These are phyloP conservation scores for Globisporangium uncinulatum DNA, from an alignment of 352 stramenopile species.

Conservation along the genomic window DNA sequence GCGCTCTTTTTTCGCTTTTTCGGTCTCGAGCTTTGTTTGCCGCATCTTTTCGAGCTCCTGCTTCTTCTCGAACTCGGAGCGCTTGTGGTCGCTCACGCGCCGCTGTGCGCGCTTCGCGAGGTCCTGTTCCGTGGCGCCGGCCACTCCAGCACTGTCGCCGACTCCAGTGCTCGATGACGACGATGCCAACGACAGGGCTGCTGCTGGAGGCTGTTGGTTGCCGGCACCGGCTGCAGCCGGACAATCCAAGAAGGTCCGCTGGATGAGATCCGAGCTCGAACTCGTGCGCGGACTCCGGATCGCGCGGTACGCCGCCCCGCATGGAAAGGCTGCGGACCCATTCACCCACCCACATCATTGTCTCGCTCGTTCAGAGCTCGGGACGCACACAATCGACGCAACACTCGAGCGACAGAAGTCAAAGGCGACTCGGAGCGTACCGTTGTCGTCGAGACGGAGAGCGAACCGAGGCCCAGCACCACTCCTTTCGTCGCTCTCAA, in stretches of 20 bases:
- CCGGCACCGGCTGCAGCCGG: neutral
- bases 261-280: constrained; percentile 4
- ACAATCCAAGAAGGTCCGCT: neutral
- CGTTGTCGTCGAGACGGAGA: constrained; percentile 11
- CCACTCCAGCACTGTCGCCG: neutral
- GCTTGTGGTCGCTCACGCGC: constrained; percentile 54
- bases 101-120: constrained; percentile 37
- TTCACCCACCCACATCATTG: neutral
- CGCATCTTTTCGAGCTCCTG: constrained; percentile 39
- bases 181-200: neutral
- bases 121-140: constrained; percentile 19
- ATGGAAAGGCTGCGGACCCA: constrained; percentile 26
- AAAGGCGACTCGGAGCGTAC: neutral
- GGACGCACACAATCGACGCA: no score
- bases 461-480: constrained; percentile 3
- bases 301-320: constrained; percentile 40
- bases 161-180: neutral
- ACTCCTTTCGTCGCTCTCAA: neutral
- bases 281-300: constrained; percentile 31
- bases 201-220: neutral
- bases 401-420: neutral
- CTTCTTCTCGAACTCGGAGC: constrained; percentile 45
- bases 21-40: constrained; percentile 34
- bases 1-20: constrained; percentile 45
- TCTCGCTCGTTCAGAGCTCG: neutral